A percentile compares a stretch with the other conserved stretches of the same genome.
Evolutionary conservation across 805 yeast genomes (phyloP).

Genomic region (Cyberlindnera euphorbiae): DNA sequence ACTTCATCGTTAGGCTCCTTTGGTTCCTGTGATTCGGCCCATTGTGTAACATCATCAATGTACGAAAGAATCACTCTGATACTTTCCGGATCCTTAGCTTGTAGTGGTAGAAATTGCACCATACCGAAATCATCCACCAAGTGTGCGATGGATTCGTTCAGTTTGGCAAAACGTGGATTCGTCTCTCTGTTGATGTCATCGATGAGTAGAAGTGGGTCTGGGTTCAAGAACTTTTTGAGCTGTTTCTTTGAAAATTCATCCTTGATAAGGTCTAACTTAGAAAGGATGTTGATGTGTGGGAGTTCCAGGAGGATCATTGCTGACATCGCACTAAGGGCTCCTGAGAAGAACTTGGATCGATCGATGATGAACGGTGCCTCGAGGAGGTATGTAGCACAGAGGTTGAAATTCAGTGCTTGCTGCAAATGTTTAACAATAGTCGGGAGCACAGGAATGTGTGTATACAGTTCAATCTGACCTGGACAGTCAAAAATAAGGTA

Average conservation of each 20-base stretch:
- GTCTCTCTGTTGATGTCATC: slow-evolving; percentile 44
- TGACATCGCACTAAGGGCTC: slow-evolving; percentile 95
- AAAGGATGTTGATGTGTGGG: slow-evolving; percentile 88
- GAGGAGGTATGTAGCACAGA: slow-evolving; percentile 88
- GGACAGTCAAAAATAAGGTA: slow-evolving; percentile 94
- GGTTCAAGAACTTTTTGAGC: slow-evolving; percentile 79
- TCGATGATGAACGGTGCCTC: slow-evolving; percentile 95
- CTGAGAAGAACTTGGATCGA: slow-evolving; percentile 87
- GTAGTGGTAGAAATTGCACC: slow-evolving; percentile 94
- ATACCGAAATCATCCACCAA: slow-evolving; percentile 96
- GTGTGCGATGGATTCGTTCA: slow-evolving; percentile 80
- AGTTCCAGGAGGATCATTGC: slow-evolving; percentile 94
- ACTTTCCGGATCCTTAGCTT: slow-evolving; percentile 68
- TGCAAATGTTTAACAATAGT: slow-evolving; percentile 81
- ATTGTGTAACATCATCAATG: slow-evolving; percentile 95
- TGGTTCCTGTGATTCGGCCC: slow-evolving; percentile 96
- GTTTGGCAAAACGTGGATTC: slow-evolving; percentile 60
- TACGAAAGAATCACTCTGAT: slow-evolving; percentile 82
- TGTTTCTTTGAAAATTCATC: slow-evolving; percentile 72
- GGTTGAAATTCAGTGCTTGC: slow-evolving; percentile 70
- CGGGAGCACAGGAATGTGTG: slow-evolving; percentile 92
- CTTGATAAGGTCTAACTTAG: slow-evolving; percentile 82
- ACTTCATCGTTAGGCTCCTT: slow-evolving; percentile 85
- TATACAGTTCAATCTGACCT: slow-evolving; percentile 92
- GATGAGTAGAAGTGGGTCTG: slow-evolving; percentile 77